Evolutionary conservation across 169 alveolate genomes (phyloP).

Genomic region (Plasmodium fragile): DNA sequence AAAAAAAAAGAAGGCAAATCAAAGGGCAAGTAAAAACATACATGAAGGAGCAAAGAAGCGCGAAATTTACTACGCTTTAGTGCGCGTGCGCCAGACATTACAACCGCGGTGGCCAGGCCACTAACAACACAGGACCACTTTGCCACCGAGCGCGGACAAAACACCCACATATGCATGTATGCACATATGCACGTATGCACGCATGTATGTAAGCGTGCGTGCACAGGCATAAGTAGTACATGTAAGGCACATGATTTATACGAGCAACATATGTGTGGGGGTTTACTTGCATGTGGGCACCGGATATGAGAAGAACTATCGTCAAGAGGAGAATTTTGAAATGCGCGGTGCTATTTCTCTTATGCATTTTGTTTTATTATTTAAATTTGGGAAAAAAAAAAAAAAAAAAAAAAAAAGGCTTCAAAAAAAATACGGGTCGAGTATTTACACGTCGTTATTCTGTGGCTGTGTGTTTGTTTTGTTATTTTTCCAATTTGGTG

Average conservation of each 20-base stretch:
- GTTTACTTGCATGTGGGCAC: not conserved
- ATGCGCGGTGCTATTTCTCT: not conserved
- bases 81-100: not conserved
- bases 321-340: slow-evolving; percentile 23
- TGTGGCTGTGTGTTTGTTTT: not conserved
- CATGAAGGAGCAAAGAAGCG: not conserved
- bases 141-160: not conserved
- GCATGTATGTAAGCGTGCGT: not conserved
- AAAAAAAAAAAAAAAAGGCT: slow-evolving; percentile 1
- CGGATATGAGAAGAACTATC: not conserved
- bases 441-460: not conserved
- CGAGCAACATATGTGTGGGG: not conserved
- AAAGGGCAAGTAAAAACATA: not conserved
- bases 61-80: not conserved
- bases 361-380: slow-evolving; percentile 8
- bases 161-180: not conserved
- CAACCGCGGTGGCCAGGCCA: not conserved
- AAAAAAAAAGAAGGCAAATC: not conserved
- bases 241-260: not conserved
- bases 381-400: not conserved
- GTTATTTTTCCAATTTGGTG: not conserved
- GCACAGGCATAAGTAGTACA: not conserved
- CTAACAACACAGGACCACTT: not conserved
- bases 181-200: not conserved
- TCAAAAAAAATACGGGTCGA: not conserved